A percentile compares a stretch with the other conserved stretches of the same genome.
Evolutionary conservation across 2,329 filamentous ascomycete genomes (phyloP).

Genomic region (Pseudogymnoascus sp.): DNA sequence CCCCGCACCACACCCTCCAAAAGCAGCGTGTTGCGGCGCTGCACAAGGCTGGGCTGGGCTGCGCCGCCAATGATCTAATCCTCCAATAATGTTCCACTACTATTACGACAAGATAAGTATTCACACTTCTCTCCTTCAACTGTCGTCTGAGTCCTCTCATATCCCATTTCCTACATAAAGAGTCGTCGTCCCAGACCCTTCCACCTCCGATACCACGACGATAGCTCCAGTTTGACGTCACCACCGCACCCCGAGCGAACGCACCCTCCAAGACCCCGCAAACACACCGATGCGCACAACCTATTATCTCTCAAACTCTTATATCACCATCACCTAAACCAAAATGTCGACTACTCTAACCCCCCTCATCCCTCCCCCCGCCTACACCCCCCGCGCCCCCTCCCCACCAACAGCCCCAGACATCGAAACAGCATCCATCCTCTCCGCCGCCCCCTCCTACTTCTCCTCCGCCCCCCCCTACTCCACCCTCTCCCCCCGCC

Average conservation of each 20-base stretch:
- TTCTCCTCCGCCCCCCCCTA: conserved; percentile 60
- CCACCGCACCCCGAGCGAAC: not conserved
- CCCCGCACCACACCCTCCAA: not conserved
- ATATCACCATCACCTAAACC: not conserved
- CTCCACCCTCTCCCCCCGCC: conserved; percentile 43
- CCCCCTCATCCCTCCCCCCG: conserved; percentile 6
- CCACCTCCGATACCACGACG: not conserved
- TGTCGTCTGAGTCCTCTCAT: not conserved
- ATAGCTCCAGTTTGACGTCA: not conserved
- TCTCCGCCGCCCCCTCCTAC: conserved; percentile 61
- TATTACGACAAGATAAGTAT: not conserved
- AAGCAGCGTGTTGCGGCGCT: not conserved
- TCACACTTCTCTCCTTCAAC: not conserved
- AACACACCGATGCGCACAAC: not conserved
- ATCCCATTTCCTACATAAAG: not conserved
- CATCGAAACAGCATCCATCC: conserved; percentile 60
- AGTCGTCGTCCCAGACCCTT: not conserved
- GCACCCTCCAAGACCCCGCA: not conserved
- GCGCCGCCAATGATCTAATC: not conserved
- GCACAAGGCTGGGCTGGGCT: not conserved
- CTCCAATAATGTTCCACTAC: not conserved
- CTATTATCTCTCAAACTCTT: not conserved
- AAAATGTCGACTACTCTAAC: not conserved
- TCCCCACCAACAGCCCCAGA: conserved; percentile 34
- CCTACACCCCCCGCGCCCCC: conserved; percentile 21